Base-by-base conservation (phyloP, 768 basidiomycete genomes). In the Leccinum boreale region DNA sequence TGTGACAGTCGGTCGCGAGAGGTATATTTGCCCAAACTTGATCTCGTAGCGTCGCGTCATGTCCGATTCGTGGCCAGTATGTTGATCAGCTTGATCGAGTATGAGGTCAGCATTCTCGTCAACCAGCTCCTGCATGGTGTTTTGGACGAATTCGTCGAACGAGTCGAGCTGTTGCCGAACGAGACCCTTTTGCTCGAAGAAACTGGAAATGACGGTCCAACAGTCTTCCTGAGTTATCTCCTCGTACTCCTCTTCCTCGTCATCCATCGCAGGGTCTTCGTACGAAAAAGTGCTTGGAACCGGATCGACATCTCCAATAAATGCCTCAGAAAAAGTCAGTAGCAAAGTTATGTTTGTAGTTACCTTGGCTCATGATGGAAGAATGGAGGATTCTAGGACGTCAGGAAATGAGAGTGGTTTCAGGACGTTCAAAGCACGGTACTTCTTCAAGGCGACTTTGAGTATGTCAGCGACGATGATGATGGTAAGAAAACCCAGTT, bases 51-150 rank as follows among this genome's bases (percentile, higher is more conserved):
- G 92, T 63, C 93, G 86, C 70, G 93, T 87, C 77, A 87, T 86
- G 59, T 85, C 83, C 59, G 85, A 81, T 46, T 88, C 85, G 62
- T 90, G 88, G 5, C 96, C 96, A 9, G 94, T 90, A 71, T 97
- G 94, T 74, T 99, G 97, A 72, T 92, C 89, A 52, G 90, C 90
- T 75, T 98, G 97, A 76, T 98, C 96, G 50, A 99, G 79, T 62
- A 96, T 94, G 68, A 99, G 85, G 66, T 93, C 92, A n/a, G 88
- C 77, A 62, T 92, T 92, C 76, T 99, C 97, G 71, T 98, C 97
- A 21, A 99, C 95, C 24, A 99, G 81, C 72, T 98, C 97, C 75
- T 98, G 96, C 94, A 99, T 97, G 14, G 94, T 98, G 66, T 98
- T 98, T 70, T 98, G 94, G 33, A 99, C 92, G 68, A 98, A 99